Percentiles rank a stretch among this genome's conserved stretches.
These are phyloP conservation scores for Neurospora sp. DNA, from an alignment of 2,329 filamentous ascomycete genomes.

Conservation along the genomic window DNA sequence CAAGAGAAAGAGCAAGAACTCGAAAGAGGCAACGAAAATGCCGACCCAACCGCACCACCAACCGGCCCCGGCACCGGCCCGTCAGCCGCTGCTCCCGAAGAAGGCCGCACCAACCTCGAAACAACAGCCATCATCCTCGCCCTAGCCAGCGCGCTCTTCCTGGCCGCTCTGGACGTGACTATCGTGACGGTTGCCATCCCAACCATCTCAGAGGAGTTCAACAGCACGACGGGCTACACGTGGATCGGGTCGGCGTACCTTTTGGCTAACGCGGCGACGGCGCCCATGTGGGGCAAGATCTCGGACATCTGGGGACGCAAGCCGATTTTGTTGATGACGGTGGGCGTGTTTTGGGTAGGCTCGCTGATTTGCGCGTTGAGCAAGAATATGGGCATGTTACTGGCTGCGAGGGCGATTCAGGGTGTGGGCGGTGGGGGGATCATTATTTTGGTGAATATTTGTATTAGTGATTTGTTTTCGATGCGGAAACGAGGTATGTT, in stretches of 20 bases:
- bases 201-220: conserved; percentile 46
- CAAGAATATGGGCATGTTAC: conserved; percentile 34
- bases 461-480: conserved; percentile 44
- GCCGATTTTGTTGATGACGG: conserved; percentile 37
- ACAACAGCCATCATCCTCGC: conserved; percentile 28
- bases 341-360: conserved; percentile 41
- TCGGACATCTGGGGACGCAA: conserved; percentile 50
- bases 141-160: conserved; percentile 31
- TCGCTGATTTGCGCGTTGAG: conserved; percentile 38
- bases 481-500: conserved; percentile 25
- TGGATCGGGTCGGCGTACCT: conserved; percentile 72
- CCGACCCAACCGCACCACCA: not conserved
- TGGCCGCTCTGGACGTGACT: conserved; percentile 40
- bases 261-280: conserved; percentile 55
- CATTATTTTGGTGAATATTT: conserved; percentile 41
- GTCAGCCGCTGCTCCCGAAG: conserved; percentile 7
- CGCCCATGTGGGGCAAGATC: conserved; percentile 60
- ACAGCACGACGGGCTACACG: conserved; percentile 56
- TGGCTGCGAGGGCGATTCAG: conserved; percentile 38
- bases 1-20: not conserved
- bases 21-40: not conserved
- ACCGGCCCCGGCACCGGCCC: not conserved
- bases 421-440: conserved; percentile 43
- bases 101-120: conserved; percentile 20
- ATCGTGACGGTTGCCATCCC: conserved; percentile 54